A percentile compares a stretch with the other conserved stretches of the same genome.
Conservation (phyloP, 371 early-diverging fungal genomes). For the Umbelopsis sp. region DNA sequence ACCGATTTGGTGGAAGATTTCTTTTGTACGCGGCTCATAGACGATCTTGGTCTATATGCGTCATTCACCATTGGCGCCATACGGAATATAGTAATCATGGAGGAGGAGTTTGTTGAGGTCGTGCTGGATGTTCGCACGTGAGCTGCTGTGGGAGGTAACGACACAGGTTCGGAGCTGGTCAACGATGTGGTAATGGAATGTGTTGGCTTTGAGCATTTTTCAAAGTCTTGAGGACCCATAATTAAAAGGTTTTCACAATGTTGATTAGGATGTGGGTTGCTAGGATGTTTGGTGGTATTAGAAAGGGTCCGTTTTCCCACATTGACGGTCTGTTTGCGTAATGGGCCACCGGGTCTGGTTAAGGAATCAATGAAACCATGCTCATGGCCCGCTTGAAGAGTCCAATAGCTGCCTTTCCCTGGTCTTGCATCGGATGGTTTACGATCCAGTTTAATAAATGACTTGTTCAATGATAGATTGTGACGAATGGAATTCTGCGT, state of each 20-base stretch:
- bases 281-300: neutral
- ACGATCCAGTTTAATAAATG: slow-evolving; percentile 37
- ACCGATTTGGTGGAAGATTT: neutral
- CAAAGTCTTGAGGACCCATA: slow-evolving; percentile 13
- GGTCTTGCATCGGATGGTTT: slow-evolving; percentile 25
- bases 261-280: neutral
- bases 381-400: slow-evolving; percentile 57
- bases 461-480: slow-evolving; percentile 79
- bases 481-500: slow-evolving; percentile 92
- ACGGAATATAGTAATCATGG: slow-evolving; percentile 16
- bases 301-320: slow-evolving; percentile 8
- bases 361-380: slow-evolving; percentile 48
- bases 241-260: slow-evolving; percentile 12
- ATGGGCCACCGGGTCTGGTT: slow-evolving; percentile 41
- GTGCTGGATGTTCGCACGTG: neutral
- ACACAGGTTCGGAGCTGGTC: neutral
- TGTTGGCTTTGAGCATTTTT: slow-evolving; percentile 14
- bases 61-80: slow-evolving; percentile 16
- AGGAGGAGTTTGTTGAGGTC: neutral
- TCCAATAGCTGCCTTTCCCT: slow-evolving; percentile 42
- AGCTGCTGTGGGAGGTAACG: neutral
- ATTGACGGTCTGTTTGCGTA: slow-evolving; percentile 33
- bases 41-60: neutral
- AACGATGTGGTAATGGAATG: slow-evolving; percentile 10
- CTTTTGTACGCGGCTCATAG: too few relatives aligned